Base-by-base conservation (phyloP, 306 rosid genomes). In the Comarum palustre region DNA sequence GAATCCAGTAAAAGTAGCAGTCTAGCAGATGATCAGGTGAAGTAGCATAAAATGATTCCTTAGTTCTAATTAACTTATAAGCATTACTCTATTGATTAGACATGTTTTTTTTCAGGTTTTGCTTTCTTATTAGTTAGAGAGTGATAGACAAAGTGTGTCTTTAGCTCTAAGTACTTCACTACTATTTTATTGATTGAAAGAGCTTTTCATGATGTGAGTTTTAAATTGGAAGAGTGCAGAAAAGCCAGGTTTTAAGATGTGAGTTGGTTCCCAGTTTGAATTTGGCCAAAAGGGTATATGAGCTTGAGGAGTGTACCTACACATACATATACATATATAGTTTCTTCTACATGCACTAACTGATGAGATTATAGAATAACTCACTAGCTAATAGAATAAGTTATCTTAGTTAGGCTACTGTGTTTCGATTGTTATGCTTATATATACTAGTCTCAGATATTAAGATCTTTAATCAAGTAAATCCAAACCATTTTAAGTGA, bases 221-320 rank as follows among this genome's bases (percentile, higher is more conserved):
- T 39, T 57, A 51, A 54, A 32, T 52, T 50, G 60, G 77, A 68
- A 67, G 84, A 54, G 74, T 71, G 79, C 74, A 68, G 76, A 85
- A 64, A 78, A 78, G 89, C 90, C 93, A 77, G 86, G 84, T 79
- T 79, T 77, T 80, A 63, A 74, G 84, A 87, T 62, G 72, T 74
- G 76, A 52, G 72, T 65, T 76, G 81, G 75, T 78, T 75, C 77
- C 52, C 10, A 78, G 41, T 75, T 80, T 66, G 39, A 79, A 60
- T 43, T 77, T 82, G 55, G 51, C 75, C 68, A 63, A 47, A 73
- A 39, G 66, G 77, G 62, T 20, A 48, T 55, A 51, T 24, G 62
- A 57, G 60, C 62, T 54, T 54, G 50, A 78, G 81, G 61, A 61
- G 69, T 29, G 73, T 32, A 61, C 42, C 41, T 61, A 79, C 73